phyloP scores from a whole-genome alignment of 1,284 basidiomycete genomes.

The Tremellales sp. region DNA sequence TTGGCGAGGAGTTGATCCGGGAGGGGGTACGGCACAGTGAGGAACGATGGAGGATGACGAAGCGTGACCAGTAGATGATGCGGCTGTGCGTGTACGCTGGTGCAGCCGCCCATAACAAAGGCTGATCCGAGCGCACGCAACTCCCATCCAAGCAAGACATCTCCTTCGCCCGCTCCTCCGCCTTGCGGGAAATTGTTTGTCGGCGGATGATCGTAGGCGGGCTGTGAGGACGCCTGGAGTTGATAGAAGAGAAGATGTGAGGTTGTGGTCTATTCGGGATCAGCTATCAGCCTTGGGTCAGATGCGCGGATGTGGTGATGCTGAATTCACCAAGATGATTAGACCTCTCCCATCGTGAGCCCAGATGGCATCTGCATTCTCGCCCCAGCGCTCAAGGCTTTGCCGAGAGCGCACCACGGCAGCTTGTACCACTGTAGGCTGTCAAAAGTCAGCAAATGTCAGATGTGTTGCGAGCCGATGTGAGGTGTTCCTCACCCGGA shows the following conservation, averaged over 20 bases:
- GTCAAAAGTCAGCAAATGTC: not conserved
- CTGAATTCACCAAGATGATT: constrained; percentile 62
- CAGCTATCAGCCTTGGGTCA: not conserved
- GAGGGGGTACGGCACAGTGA: constrained; percentile 37
- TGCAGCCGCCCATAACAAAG: constrained; percentile 33
- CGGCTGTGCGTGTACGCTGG: constrained; percentile 24
- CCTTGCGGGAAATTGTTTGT: constrained; percentile 57
- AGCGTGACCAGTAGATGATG: constrained; percentile 36
- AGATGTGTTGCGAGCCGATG: not conserved
- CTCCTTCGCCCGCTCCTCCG: constrained; percentile 79
- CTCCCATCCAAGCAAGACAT: constrained; percentile 70
- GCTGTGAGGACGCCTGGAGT: constrained; percentile 59
- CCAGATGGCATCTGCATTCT: constrained; percentile 70
- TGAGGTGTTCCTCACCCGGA: constrained; percentile 59
- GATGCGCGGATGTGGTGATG: not conserved
- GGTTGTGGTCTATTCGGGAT: constrained; percentile 73
- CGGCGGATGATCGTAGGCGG: constrained; percentile 30
- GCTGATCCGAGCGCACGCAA: constrained; percentile 58
- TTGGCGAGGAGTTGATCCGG: constrained; percentile 27
- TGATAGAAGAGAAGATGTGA: constrained; percentile 73
- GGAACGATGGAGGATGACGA: constrained; percentile 34
- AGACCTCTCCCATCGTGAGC: constrained; percentile 70
- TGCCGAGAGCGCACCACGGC: constrained; percentile 67
- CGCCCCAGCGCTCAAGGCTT: constrained; percentile 74
- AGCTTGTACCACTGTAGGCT: constrained; percentile 76